Percentiles rank a stretch among this genome's conserved stretches.
Evolutionary conservation across 2,329 filamentous ascomycete genomes (phyloP).

Genomic region (Penicillium sp.): DNA sequence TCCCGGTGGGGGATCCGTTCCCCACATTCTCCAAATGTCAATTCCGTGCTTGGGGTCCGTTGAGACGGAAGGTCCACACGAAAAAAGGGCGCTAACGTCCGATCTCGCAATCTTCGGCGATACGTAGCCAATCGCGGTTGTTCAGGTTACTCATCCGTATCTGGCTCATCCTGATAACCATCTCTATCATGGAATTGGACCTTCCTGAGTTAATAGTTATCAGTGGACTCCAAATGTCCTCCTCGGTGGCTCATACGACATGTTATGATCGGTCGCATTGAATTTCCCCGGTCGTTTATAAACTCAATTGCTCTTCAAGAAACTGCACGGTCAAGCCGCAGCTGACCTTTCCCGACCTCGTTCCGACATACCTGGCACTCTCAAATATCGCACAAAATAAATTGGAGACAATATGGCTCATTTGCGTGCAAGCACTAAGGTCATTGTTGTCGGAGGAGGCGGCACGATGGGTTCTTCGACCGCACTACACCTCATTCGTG

Average conservation of each 20-base stretch:
- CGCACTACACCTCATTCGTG: conserved; percentile 46
- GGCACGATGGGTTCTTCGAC: conserved; percentile 50
- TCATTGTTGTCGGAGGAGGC: conserved; percentile 44
- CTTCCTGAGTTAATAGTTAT: not conserved
- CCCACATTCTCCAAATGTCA: conserved; percentile 5
- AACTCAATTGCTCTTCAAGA: not conserved
- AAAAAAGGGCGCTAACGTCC: conserved; percentile 5
- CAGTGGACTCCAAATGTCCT: not conserved
- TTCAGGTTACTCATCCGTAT: not conserved
- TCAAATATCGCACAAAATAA: no score
- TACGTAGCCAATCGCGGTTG: conserved; percentile 1
- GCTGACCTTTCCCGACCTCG: not conserved
- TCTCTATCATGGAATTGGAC: not conserved
- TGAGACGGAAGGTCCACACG: conserved; percentile 11
- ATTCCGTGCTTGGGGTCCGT: not conserved
- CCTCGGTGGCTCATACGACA: not conserved
- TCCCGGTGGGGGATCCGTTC: not conserved
- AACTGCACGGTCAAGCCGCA: not conserved
- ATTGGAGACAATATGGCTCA: conserved; percentile 1
- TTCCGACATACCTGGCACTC: not conserved
- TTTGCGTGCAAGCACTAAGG: conserved; percentile 7
- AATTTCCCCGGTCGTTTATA: not conserved
- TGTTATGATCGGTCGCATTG: not conserved
- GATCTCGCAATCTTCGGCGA: conserved; percentile 1
- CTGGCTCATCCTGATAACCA: not conserved